Conservation (phyloP, 345 rosid genomes). For the Nasturtium officinale region DNA sequence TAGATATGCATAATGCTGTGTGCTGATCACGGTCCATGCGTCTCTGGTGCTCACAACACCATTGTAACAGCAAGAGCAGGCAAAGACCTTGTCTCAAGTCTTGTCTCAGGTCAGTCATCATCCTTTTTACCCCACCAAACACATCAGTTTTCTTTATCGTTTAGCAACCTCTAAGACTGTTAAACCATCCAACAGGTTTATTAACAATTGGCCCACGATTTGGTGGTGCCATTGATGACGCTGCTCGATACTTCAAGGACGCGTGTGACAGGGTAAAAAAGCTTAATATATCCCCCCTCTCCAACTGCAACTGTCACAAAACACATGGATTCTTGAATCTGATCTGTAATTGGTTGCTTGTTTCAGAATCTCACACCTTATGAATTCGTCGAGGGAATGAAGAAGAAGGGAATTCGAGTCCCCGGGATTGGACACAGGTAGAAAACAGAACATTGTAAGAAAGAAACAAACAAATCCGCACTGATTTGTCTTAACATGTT, state of each 20-base stretch:
- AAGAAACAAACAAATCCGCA: not conserved
- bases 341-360: slow-evolving; percentile 24
- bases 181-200: slow-evolving; percentile 58
- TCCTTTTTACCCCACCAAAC: not conserved
- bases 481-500: not conserved
- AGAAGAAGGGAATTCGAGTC: slow-evolving; percentile 98
- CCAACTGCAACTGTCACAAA: slow-evolving; percentile 7
- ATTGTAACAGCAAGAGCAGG: slow-evolving; percentile 99
- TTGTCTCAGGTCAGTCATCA: slow-evolving; percentile 67
- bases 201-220: slow-evolving; percentile 97
- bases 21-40: slow-evolving; percentile 99
- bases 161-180: not conserved
- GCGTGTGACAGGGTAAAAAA: slow-evolving; percentile 80
- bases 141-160: not conserved
- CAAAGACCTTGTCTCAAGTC: slow-evolving; percentile 98
- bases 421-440: slow-evolving; percentile 99
- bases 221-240: slow-evolving; percentile 99
- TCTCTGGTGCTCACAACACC: slow-evolving; percentile 95
- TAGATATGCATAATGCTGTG: slow-evolving; percentile 98
- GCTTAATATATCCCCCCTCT: not conserved
- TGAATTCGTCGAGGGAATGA: slow-evolving; percentile 94
- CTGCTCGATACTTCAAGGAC: slow-evolving; percentile 97
- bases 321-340: slow-evolving; percentile 17
- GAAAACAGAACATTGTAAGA: not conserved
- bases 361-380: slow-evolving; percentile 84